These are phyloP conservation scores for Coccomyxa sp. DNA, from an alignment of 139 green algal species.

Conservation along the genomic window DNA sequence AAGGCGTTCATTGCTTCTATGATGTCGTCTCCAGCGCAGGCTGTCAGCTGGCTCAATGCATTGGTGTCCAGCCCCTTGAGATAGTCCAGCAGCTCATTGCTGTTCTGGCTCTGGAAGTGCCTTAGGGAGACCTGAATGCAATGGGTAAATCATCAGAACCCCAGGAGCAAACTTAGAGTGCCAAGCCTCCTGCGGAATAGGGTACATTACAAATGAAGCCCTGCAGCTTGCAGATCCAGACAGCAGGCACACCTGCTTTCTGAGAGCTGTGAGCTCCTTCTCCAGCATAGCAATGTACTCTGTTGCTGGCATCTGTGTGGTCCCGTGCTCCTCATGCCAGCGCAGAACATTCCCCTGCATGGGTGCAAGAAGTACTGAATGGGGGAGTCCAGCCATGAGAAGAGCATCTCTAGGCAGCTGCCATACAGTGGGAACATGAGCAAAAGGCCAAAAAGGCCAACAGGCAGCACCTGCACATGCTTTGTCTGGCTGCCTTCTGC, in stretches of 20 bases:
- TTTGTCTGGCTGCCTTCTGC: background rate
- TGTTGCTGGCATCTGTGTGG: slow-evolving; percentile 48
- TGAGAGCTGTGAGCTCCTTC: slow-evolving; percentile 45
- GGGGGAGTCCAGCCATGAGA: too few relatives aligned
- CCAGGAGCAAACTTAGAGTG: background rate
- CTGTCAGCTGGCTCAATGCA: slow-evolving; percentile 43
- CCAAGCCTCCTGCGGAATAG: background rate
- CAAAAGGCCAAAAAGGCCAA: background rate
- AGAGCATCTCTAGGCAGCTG: background rate
- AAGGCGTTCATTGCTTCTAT: slow-evolving; percentile 84
- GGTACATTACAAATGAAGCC: background rate
- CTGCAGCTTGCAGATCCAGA: background rate
- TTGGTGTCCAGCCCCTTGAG: slow-evolving; percentile 58
- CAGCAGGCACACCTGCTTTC: slow-evolving; percentile 25
- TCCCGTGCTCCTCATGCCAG: slow-evolving; percentile 67
- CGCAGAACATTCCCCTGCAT: slow-evolving; percentile 29
- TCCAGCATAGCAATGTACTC: slow-evolving; percentile 85
- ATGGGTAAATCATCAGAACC: slow-evolving; percentile 4
- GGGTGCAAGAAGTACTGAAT: too few relatives aligned
- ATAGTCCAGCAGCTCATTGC: slow-evolving; percentile 75
- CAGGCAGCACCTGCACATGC: background rate
- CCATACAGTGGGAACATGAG: background rate
- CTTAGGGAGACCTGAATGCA: background rate
- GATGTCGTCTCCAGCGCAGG: slow-evolving; percentile 52
- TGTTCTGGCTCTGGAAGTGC: slow-evolving; percentile 4